Conservation (phyloP, 257 asterid species). For the Solanum bulbocastanum region DNA sequence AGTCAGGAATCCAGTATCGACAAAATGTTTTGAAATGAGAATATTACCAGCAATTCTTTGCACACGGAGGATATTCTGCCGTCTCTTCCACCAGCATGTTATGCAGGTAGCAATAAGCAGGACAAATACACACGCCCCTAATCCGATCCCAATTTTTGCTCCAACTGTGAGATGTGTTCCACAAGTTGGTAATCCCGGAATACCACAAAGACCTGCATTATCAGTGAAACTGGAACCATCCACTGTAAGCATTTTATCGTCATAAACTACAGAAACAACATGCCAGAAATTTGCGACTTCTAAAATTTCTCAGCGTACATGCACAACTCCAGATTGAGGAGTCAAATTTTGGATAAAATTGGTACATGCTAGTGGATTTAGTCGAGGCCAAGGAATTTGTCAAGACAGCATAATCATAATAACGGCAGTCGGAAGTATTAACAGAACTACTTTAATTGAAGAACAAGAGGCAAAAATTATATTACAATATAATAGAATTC, state of each 20-base stretch:
- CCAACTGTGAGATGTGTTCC: conserved; percentile 75
- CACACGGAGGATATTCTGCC: conserved; percentile 83
- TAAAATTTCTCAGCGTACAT: not conserved
- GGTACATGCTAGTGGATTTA: not conserved
- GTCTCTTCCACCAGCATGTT: conserved; percentile 91
- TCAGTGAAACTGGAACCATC: conserved; percentile 75
- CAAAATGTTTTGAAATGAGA: not conserved
- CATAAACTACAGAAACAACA: not conserved
- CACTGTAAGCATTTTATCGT: conserved; percentile 1
- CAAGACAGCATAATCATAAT: not conserved
- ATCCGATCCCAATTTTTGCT: conserved; percentile 63
- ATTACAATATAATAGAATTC: no score
- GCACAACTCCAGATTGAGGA: not conserved
- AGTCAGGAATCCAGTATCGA: not conserved
- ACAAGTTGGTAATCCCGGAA: conserved; percentile 76
- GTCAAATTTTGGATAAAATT: not conserved
- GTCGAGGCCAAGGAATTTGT: not conserved
- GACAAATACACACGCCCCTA: conserved; percentile 43
- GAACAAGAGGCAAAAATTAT: no score
- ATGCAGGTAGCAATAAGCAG: conserved; percentile 56
- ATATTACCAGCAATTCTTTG: conserved; percentile 75
- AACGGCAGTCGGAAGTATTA: not conserved
- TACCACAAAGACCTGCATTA: conserved; percentile 91
- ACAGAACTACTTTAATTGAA: no score
- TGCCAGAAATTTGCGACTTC: not conserved